Evolutionary conservation across 345 rosid genomes (phyloP).

Genomic region (Citrus sinensis): DNA sequence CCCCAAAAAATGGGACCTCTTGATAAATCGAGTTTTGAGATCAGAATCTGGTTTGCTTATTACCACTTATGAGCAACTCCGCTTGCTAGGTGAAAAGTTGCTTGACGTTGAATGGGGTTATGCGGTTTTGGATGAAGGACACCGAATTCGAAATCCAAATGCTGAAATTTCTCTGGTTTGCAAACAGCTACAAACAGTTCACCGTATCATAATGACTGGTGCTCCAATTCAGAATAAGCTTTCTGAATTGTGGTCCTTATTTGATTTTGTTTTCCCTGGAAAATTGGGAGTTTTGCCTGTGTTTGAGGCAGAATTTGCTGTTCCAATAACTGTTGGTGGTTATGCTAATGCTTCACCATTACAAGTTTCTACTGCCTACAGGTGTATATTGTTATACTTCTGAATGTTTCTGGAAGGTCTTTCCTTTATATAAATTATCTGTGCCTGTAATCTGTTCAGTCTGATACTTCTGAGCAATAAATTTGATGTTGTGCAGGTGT

Average conservation of each 20-base stretch:
- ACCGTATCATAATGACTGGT: constrained; percentile 94
- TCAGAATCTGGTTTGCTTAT: constrained; percentile 80
- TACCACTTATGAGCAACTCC: constrained; percentile 95
- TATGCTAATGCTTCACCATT: constrained; percentile 97
- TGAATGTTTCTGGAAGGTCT: constrained; percentile 8
- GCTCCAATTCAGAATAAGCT: constrained; percentile 97
- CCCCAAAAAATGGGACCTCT: constrained; percentile 72
- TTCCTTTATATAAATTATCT: background rate
- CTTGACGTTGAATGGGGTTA: constrained; percentile 95
- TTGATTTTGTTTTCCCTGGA: constrained; percentile 99
- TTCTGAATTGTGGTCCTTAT: constrained; percentile 89
- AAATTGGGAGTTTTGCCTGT: constrained; percentile 95
- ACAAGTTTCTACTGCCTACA: constrained; percentile 96
- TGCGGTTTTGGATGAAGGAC: constrained; percentile 95
- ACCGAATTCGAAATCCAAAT: constrained; percentile 96
- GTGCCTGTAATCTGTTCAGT: background rate
- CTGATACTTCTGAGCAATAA: constrained; percentile 9
- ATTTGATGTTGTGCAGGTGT: constrained; percentile 52
- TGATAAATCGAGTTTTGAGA: constrained; percentile 74
- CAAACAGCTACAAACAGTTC: constrained; percentile 96
- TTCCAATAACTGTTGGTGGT: constrained; percentile 95
- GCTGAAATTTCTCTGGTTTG: constrained; percentile 85
- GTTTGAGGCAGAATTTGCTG: constrained; percentile 95
- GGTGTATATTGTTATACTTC: constrained; percentile 38
- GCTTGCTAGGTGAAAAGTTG: constrained; percentile 73